Evolutionary conservation across 345 rosid genomes (phyloP), one percentile per base, ranked within the genome.

Genomic region (Eucalyptus regnans): DNA sequence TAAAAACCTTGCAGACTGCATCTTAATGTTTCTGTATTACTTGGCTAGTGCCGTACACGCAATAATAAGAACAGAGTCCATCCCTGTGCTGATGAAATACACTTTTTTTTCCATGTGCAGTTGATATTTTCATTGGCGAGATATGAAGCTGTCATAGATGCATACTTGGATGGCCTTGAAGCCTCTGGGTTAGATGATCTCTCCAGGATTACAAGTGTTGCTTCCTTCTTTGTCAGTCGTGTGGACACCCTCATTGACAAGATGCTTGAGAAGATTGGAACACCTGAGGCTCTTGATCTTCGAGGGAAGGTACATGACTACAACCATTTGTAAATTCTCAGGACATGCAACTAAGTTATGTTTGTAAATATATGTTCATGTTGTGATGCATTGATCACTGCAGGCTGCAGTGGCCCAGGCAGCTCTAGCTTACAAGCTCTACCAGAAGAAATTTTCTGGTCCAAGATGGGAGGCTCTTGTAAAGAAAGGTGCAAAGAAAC

Each of bases 331-430:
- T 76, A 12, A 41, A 76, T 41, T 76, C 48, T 76, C 29, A 76
- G 76, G 50, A 37, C 52, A 18, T 89, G 49, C 41, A 64, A 31
- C 51, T 88, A 25, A 48, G 58, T 85, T 50, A 11, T 50, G 44
- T 52, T 86, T 51, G 56, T 25, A 86, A 51, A 41, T 43, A 85
- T 8, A 54, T 91, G 20, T 89, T 92, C 43, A 87, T 88, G 48
- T 51, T 54, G 7, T 86, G 89, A n/a, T 50, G 62, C 14, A 87
- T 87, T 37, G 50, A 25, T 51, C 85, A 33, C 93, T 91, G 80
- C 91, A 98, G 99, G 99, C 98, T 43, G 99, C 99, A 3, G 99
- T 98, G 48, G 97, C 99, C 90, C 99, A 98, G 94, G 99, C 99
- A 86, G 97, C 95, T 22, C 92, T 98, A 76, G 99, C 99, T 48